Evolutionary conservation across 108 stramenopile genomes (phyloP).

Genomic region (Cyclotella sp.): DNA sequence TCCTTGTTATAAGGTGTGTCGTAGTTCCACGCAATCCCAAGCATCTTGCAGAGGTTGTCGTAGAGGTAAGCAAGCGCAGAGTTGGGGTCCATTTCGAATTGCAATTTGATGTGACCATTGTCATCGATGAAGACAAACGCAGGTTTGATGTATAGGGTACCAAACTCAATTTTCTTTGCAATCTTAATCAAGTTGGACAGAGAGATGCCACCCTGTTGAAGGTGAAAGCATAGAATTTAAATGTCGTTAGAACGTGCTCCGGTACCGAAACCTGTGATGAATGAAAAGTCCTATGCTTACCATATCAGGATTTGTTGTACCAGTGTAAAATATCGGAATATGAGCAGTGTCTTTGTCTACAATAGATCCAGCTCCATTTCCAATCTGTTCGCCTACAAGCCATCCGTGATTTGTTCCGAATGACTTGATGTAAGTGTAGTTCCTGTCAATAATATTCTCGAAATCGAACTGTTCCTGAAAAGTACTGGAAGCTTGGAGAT

Average conservation of each 20-base stretch:
- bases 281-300: constrained; percentile 46
- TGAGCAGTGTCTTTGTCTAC: constrained; percentile 93
- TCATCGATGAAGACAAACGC: constrained; percentile 89
- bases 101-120: constrained; percentile 87
- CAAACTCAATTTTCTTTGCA: constrained; percentile 80
- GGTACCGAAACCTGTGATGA: not conserved
- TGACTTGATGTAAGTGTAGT: constrained; percentile 72
- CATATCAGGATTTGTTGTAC: constrained; percentile 84
- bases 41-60: constrained; percentile 82
- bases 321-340: constrained; percentile 88
- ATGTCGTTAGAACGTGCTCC: not conserved
- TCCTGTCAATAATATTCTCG: constrained; percentile 78
- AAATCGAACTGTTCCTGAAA: constrained; percentile 92
- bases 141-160: constrained; percentile 90
- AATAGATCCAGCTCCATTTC: constrained; percentile 86
- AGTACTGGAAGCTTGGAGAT: constrained; percentile 65
- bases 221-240: too few relatives aligned
- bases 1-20: constrained; percentile 76
- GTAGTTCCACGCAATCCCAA: constrained; percentile 91
- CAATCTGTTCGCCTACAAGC: constrained; percentile 84
- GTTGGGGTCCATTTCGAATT: constrained; percentile 82
- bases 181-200: constrained; percentile 79
- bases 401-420: constrained; percentile 91
- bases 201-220: constrained; percentile 81
- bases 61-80: constrained; percentile 88